Base-by-base conservation (phyloP, 2,329 filamentous ascomycete genomes). In the Penicillium thymicola region DNA sequence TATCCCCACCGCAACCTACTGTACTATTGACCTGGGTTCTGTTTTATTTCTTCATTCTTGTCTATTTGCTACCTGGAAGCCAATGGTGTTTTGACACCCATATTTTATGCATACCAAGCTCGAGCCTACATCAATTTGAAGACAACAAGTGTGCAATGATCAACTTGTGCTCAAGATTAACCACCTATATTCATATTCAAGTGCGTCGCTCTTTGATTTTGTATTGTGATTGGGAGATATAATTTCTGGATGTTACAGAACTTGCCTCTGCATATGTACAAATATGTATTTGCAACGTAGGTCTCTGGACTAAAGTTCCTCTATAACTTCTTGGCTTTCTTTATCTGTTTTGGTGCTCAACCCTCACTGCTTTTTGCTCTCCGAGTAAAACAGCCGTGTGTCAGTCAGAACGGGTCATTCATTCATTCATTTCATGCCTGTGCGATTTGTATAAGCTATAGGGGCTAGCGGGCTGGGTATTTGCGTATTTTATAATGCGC, bases 11-110 rank as follows among this genome's bases (percentile, higher is more conserved):
- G 61, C 56, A 58, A 60, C 56, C 51, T 62, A 65, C 54, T 70
- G 66, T 71, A 69, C 65, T 66, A 70, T 70, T 70, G 62, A 64
- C 57, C 38, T 58, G 56, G 57, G 47, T 53, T 58, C 45, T 54
- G 58, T 58, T 57, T 58, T 44, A 57, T 62, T 59, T 55, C 51
- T 50, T 56, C 53, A 37, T 47, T 61, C 51, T 63, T 65, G 57
- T 40, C 58, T 57, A 55, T 57, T 59, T 62, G 49, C 43, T 52
- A 55, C 53, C 32, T 56, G 41, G 46, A 54, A 54, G 52, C 30
- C 45, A 54, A 52, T 52, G 48, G 57, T 57, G 32, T 59, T 64
- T 41, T 60, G 21, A 55, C 28, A 11, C 57, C 43, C 44, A 53
- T 55, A 45, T 59, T 55, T 62, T 59, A 53, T 69, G 63, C 67